Evolutionary conservation across 2,329 filamentous ascomycete genomes (phyloP).

Genomic region (Sphaerulina musiva): DNA sequence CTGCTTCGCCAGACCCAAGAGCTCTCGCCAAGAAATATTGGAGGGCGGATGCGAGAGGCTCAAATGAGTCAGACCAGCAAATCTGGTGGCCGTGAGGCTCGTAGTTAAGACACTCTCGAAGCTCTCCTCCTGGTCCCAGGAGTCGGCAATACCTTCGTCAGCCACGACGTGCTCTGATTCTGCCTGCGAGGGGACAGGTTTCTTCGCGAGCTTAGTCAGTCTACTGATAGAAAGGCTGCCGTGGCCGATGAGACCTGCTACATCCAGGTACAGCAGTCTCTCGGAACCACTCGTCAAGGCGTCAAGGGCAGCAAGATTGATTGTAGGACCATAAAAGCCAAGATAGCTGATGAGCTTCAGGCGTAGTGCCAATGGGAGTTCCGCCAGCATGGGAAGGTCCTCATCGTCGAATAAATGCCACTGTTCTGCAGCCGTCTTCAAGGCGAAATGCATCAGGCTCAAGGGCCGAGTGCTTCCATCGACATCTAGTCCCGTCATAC

Average conservation of each 20-base stretch:
- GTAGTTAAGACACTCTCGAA: constrained; percentile 22
- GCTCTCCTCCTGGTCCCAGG: constrained; percentile 41
- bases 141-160: constrained; percentile 34
- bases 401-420: constrained; percentile 54
- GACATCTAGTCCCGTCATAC: constrained; percentile 16
- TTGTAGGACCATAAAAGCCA: constrained; percentile 43
- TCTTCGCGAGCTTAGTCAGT: constrained; percentile 40
- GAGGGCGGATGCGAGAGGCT: constrained; percentile 50
- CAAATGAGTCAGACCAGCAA: constrained; percentile 51
- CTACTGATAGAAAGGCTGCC: constrained; percentile 41
- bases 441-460: constrained; percentile 46
- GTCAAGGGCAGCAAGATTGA: constrained; percentile 43
- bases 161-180: not conserved
- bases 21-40: constrained; percentile 49
- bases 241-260: constrained; percentile 46
- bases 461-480: constrained; percentile 13
- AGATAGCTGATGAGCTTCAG: constrained; percentile 52
- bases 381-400: constrained; percentile 49
- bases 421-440: constrained; percentile 50
- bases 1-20: constrained; percentile 48
- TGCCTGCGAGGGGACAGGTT: not conserved
- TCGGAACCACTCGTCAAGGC: constrained; percentile 47
- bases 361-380: constrained; percentile 48
- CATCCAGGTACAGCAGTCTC: constrained; percentile 47
- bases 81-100: constrained; percentile 35